A percentile compares a stretch with the other conserved stretches of the same genome.
These are phyloP conservation scores for Russula lepida DNA, from an alignment of 768 basidiomycete species.

Conservation along the genomic window DNA sequence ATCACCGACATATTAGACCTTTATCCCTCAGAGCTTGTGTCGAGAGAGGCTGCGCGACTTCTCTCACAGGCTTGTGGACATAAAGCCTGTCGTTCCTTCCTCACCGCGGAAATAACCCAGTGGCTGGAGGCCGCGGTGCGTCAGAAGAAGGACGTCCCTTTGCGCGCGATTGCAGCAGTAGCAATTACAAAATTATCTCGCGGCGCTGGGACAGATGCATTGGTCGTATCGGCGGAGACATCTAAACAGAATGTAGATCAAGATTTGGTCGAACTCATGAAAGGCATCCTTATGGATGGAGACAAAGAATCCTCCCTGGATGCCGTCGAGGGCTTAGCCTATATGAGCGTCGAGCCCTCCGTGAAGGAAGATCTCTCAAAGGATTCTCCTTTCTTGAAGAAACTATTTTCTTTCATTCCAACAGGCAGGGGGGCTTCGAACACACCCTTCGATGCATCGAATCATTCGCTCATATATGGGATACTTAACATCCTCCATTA, in stretches of 20 bases:
- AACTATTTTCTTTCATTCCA: slow-evolving; percentile 30
- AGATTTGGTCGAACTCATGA: slow-evolving; percentile 26
- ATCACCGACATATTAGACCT: slow-evolving; percentile 67
- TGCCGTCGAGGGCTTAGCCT: slow-evolving; percentile 75
- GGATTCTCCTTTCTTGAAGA: slow-evolving; percentile 43
- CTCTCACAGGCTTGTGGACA: slow-evolving; percentile 70
- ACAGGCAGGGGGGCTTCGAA: slow-evolving; percentile 16
- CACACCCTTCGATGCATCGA: slow-evolving; percentile 25
- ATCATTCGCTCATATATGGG: slow-evolving; percentile 64
- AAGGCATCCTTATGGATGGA: slow-evolving; percentile 19
- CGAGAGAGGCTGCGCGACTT: slow-evolving; percentile 59
- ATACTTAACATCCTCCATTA: slow-evolving; percentile 69
- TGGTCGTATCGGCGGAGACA: slow-evolving; percentile 9
- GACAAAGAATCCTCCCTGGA: slow-evolving; percentile 38
- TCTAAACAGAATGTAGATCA: slow-evolving; percentile 6
- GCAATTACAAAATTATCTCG: slow-evolving; percentile 73
- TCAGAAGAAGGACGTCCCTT: slow-evolving; percentile 34
- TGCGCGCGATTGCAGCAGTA: slow-evolving; percentile 59
- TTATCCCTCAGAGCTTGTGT: slow-evolving; percentile 40
- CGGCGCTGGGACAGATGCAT: slow-evolving; percentile 43
- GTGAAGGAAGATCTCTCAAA: slow-evolving; percentile 53
- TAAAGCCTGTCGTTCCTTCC: slow-evolving; percentile 55
- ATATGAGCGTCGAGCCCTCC: slow-evolving; percentile 53
- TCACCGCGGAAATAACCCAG: slow-evolving; percentile 45
- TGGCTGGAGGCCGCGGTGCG: slow-evolving; percentile 63